These are phyloP conservation scores for Naumovozyma dairenensis DNA, from an alignment of 805 yeast genomes.

Conservation along the genomic window DNA sequence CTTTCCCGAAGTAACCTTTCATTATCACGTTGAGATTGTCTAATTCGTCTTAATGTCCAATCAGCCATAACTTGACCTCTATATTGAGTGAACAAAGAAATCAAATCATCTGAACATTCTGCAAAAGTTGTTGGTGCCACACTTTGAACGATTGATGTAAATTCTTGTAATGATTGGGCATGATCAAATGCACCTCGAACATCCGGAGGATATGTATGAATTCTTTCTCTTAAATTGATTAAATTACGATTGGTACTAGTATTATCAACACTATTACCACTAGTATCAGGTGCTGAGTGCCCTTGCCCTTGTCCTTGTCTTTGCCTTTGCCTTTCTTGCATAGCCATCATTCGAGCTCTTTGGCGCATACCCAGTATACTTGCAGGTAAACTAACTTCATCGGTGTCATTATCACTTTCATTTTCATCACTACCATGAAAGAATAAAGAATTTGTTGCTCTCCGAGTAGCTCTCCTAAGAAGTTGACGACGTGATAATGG, in stretches of 20 bases:
- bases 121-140: slow-evolving; percentile 16
- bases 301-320: slow-evolving; percentile 6
- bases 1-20: too few species aligned
- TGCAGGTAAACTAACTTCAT: slow-evolving; percentile 4
- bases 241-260: too few species aligned
- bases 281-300: too few species aligned
- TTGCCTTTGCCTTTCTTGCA: neutral
- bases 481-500: slow-evolving; percentile 12
- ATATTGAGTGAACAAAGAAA: slow-evolving; percentile 14
- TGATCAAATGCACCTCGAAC: slow-evolving; percentile 20
- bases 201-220: slow-evolving; percentile 13
- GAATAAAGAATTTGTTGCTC: slow-evolving; percentile 8
- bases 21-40: neutral
- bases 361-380: slow-evolving; percentile 6
- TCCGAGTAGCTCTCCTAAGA: slow-evolving; percentile 13
- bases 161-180: slow-evolving; percentile 18
- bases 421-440: slow-evolving; percentile 6
- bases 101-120: slow-evolving; percentile 15
- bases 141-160: slow-evolving; percentile 13
- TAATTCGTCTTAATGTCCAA: slow-evolving; percentile 13
- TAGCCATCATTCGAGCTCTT: neutral
- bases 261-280: too few species aligned
- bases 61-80: slow-evolving; percentile 11
- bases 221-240: slow-evolving; percentile 12
- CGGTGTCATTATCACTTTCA: slow-evolving; percentile 2